phyloP scores from a whole-genome alignment of 2,329 filamentous ascomycete species.

The Sporothrix sp. region DNA sequence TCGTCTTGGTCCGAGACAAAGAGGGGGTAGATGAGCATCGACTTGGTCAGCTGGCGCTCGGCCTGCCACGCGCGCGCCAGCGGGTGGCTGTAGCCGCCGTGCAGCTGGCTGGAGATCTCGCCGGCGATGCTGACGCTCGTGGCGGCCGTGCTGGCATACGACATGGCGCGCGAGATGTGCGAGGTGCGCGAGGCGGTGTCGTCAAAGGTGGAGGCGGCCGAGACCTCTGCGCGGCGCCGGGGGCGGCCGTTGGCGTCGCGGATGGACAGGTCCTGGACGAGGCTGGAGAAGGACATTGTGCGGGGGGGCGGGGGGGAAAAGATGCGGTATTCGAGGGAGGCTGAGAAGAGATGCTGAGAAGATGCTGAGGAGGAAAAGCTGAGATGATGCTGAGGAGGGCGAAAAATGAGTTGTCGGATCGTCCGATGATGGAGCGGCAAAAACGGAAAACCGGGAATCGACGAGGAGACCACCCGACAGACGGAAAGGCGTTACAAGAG shows the following conservation, averaged over 20 bases:
- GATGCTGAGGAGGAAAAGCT: neutral
- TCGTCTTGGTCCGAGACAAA: conserved; percentile 93
- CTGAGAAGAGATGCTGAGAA: neutral
- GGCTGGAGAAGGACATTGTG: conserved; percentile 58
- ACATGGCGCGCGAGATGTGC: conserved; percentile 54
- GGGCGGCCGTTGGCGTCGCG: conserved; percentile 39
- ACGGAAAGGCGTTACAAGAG: too few relatives aligned
- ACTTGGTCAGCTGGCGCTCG: conserved; percentile 79
- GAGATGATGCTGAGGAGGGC: neutral
- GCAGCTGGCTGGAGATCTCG: conserved; percentile 74
- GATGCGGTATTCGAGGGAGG: neutral
- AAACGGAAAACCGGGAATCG: neutral
- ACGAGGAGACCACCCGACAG: too few relatives aligned
- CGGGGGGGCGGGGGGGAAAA: neutral
- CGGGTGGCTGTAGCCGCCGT: conserved; percentile 74
- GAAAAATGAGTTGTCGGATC: too few relatives aligned
- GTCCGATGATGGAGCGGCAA: too few relatives aligned
- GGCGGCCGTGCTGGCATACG: conserved; percentile 55
- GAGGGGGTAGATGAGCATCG: conserved; percentile 96
- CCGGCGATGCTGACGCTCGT: conserved; percentile 61
- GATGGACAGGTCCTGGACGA: conserved; percentile 54
- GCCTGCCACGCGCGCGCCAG: conserved; percentile 74
- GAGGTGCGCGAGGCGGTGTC: conserved; percentile 51
- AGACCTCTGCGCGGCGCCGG: conserved; percentile 40
- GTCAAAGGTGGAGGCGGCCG: conserved; percentile 45